Conservation (phyloP, 2,329 filamentous ascomycete genomes). For the Penicillium decumbens region DNA sequence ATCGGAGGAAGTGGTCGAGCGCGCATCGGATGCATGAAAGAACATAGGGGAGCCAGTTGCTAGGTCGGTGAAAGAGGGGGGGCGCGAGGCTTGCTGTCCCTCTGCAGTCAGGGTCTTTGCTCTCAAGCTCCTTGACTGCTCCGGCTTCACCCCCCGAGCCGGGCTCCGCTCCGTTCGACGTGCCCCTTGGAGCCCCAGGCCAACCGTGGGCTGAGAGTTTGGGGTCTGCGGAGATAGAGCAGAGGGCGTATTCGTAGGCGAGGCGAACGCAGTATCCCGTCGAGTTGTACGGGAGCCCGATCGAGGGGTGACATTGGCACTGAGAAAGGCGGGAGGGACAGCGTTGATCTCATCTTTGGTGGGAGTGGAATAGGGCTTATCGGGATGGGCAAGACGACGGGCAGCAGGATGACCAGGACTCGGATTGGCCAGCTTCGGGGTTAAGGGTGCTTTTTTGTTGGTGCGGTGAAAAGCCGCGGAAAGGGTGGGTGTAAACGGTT, state of each 20-base stretch:
- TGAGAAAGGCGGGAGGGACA: conserved; percentile 56
- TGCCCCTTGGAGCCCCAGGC: conserved; percentile 18
- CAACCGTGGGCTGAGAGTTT: conserved; percentile 27
- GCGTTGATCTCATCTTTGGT: conserved; percentile 49
- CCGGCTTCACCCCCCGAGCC: conserved; percentile 28
- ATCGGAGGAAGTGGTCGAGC: conserved; percentile 44
- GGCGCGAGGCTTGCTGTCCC: conserved; percentile 30
- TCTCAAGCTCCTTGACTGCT: conserved; percentile 31
- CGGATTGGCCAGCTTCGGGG: conserved; percentile 55
- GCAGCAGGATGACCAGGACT: conserved; percentile 25
- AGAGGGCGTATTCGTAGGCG: conserved; percentile 54
- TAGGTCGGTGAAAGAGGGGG: conserved; percentile 34
- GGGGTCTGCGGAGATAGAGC: conserved; percentile 27
- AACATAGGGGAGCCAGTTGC: conserved; percentile 60
- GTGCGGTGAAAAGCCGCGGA: conserved; percentile 57
- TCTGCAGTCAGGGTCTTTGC: conserved; percentile 39
- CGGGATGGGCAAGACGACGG: conserved; percentile 33
- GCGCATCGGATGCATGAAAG: conserved; percentile 84
- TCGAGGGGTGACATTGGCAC: conserved; percentile 70
- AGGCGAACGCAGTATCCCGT: conserved; percentile 63
- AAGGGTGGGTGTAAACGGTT: conserved; percentile 65
- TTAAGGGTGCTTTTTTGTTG: conserved; percentile 51
- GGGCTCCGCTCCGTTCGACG: conserved; percentile 36
- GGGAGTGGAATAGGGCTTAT: conserved; percentile 33
- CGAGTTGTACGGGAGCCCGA: conserved; percentile 69